phyloP scores from a whole-genome alignment of 208 protist species.

The Sergeia podlipaevii region DNA sequence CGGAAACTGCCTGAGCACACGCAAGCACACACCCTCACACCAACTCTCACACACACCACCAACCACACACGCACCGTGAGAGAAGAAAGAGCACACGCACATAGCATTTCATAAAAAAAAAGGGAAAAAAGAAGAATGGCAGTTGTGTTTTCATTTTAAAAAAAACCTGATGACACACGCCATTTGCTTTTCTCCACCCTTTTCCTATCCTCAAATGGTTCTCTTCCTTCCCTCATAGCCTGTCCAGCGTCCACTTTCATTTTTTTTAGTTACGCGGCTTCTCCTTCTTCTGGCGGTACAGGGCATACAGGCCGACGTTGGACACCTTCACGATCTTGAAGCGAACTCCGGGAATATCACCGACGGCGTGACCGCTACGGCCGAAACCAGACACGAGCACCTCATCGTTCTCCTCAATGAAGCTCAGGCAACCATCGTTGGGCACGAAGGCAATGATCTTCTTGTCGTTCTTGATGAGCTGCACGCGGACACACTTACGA shows the following conservation, averaged over 20 bases:
- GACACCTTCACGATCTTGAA: conserved; percentile 99
- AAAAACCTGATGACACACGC: too few relatives aligned
- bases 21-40: too few relatives aligned
- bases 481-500: conserved; percentile 99
- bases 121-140: conserved; percentile 11
- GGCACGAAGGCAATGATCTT: conserved; percentile 99
- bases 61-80: too few relatives aligned
- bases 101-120: neutral
- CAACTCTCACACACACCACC: too few relatives aligned
- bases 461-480: conserved; percentile 99
- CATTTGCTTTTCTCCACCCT: too few relatives aligned
- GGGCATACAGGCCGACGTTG: conserved; percentile 96
- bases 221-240: neutral
- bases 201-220: neutral
- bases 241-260: neutral
- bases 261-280: conserved; percentile 96
- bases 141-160: too few relatives aligned
- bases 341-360: conserved; percentile 99
- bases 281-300: conserved; percentile 99
- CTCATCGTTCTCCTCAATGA: conserved; percentile 99
- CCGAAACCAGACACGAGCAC: conserved; percentile 99
- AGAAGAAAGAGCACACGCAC: too few relatives aligned
- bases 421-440: conserved; percentile 99
- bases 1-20: too few relatives aligned
- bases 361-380: conserved; percentile 98